Percentiles rank a stretch among this genome's conserved stretches.
Conservation (phyloP, 331 rosid genomes). For the Stylosanthes scabra region DNA sequence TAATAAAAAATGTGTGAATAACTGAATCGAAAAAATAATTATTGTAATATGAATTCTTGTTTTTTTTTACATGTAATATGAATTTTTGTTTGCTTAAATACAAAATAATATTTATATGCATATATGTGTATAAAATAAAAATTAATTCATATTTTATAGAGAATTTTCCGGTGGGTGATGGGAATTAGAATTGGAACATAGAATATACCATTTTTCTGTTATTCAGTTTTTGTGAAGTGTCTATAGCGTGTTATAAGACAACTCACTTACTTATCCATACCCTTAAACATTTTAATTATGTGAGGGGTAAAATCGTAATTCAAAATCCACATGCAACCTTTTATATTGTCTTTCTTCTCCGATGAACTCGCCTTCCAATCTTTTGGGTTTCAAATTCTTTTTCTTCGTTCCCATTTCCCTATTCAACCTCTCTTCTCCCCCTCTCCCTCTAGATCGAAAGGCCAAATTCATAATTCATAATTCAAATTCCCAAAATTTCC, state of each 20-base stretch:
- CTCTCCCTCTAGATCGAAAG: constrained; percentile 34
- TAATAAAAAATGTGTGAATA: no score
- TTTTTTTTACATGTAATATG: no score
- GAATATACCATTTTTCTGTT: constrained; percentile 1
- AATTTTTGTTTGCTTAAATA: no score
- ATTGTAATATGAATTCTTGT: no score
- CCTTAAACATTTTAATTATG: not conserved
- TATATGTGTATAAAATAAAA: not conserved
- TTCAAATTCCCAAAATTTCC: not conserved
- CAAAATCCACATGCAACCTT: not conserved
- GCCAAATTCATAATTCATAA: constrained; percentile 6
- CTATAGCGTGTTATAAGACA: not conserved
- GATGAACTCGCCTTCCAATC: constrained; percentile 16
- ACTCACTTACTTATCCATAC: constrained; percentile 5
- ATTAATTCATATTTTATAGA: no score
- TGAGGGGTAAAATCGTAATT: constrained; percentile 29
- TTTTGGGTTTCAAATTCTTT: constrained; percentile 25
- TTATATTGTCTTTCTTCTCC: constrained; percentile 33
- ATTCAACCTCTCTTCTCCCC: constrained; percentile 9
- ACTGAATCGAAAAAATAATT: no score
- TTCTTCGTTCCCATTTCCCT: constrained; percentile 16
- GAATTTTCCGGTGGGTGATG: no score
- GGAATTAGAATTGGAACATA: not conserved
- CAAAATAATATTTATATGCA: no score
- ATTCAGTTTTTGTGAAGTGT: not conserved